Evolutionary conservation across 2,329 filamentous ascomycete genomes (phyloP), one percentile per base, ranked within the genome.

Genomic region (Pyricularia grisea): DNA sequence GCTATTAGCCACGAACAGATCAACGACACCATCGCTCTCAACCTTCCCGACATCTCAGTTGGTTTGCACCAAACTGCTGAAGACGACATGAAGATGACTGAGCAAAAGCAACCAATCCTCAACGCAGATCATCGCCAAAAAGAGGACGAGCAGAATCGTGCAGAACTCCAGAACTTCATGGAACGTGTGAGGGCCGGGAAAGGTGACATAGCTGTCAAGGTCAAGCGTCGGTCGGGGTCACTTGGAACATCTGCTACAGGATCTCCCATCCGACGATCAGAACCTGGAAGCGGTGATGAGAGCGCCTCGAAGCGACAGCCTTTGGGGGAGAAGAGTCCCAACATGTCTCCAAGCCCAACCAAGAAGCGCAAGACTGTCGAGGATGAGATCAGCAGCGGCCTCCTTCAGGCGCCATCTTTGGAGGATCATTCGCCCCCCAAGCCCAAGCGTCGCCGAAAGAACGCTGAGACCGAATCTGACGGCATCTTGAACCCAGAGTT

Each of bases 281-380:
- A 69, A n/a, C 42, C 71, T 12, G 69, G 71, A 42, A 9, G 69
- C 69, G 23, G 28, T 30, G 28, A 9, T 70, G 71, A 31, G 10
- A 36, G 31, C 12, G 28, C 17, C 11, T 12, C 67, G 30, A 70
- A 71, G 66, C 75, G 77, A 10, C 68, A 69, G n/a, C 78, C 79
- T 17, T 74, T 81, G 17, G 75, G 75, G 30, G 71, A 73, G 20
- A 79, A 75, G 73, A 78, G 79, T 66, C 69, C 73, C 31, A 81
- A 81, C 74, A 71, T 71, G 69, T 80, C 78, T 69, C 78, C 78
- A 10, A 79, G 77, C 71, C 78, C 78, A 9, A 71, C 71, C 27
- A 81, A 79, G 74, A 80, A 80, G 73, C 74, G 78, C 31, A 79
- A 80, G 73, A 70, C 71, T n/a, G 74, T 74, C 3, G 71, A 74